phyloP scores from a whole-genome alignment of 768 basidiomycete species.

The Coprinopsis sp. region DNA sequence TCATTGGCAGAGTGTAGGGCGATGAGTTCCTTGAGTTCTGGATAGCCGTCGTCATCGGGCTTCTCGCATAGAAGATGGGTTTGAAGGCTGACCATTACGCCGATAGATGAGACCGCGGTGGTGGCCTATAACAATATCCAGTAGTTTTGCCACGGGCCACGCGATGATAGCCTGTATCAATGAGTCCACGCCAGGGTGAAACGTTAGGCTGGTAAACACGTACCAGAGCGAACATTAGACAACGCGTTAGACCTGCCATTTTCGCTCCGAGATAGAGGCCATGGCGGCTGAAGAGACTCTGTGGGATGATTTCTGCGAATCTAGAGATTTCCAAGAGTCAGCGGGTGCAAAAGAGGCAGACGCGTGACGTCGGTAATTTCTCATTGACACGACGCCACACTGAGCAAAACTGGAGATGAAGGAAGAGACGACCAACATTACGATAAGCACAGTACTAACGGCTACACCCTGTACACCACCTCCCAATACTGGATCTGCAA shows the following conservation, averaged over 20 bases:
- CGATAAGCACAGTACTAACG: constrained; percentile 79
- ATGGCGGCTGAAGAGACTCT: constrained; percentile 88
- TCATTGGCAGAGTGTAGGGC: constrained; percentile 77
- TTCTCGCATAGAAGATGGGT: neutral
- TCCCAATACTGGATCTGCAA: constrained; percentile 74
- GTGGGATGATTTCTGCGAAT: constrained; percentile 89
- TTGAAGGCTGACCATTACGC: constrained; percentile 9
- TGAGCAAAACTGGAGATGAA: no score
- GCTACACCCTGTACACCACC: constrained; percentile 76
- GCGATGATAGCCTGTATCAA: constrained; percentile 57
- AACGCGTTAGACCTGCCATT: constrained; percentile 67
- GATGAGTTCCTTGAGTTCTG: constrained; percentile 85
- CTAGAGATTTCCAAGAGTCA: constrained; percentile 36
- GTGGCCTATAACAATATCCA: constrained; percentile 71
- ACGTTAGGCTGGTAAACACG: constrained; percentile 15
- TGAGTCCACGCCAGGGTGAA: constrained; percentile 5
- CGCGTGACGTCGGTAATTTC: constrained; percentile 37
- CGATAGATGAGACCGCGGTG: constrained; percentile 84
- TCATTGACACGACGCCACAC: no score
- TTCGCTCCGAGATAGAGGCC: constrained; percentile 86
- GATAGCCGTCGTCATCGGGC: neutral
- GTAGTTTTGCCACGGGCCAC: constrained; percentile 83
- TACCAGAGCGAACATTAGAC: constrained; percentile 68
- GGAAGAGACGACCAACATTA: constrained; percentile 64
- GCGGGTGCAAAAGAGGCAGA: constrained; percentile 1